Evolutionary conservation across 2,329 filamentous ascomycete species (phyloP), one percentile per base, ranked within the genome.

Genomic region (Penicillium sp.): DNA sequence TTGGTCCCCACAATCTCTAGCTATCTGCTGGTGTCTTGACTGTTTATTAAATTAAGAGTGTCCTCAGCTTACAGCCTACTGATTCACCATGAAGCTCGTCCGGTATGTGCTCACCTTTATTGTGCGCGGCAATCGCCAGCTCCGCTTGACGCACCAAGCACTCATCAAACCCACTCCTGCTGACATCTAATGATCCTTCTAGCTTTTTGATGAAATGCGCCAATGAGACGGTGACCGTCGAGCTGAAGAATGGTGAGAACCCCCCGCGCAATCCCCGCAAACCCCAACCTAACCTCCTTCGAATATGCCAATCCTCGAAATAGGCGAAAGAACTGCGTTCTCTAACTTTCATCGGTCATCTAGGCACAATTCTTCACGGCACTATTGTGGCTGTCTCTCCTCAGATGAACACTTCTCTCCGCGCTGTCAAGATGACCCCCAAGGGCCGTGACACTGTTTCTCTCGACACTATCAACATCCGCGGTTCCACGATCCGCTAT

Each of bases 131-230:
- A 27, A 47, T 34, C 29, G 19, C 38, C 33, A 48, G 54, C 51
- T 60, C 57, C 56, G 52, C 61, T 51, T 40, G 48, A 57, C 64
- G 49, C 53, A 36, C 38, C 53, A 25, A 40, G 33, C 41, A 50
- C 40, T 29, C 52, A 23, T 47, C 29, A 50, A 63, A 60, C 44
- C 50, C 47, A 59, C 56, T 46, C 53, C 43, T 57, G 57, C 61
- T 59, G 39, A 55, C 50, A 49, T 58, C 55, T 64, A 38, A 67
- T 59, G 36, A 47, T 50, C 36, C 43, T 58, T 65, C 61, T 76
- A 97, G 94, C 76, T 99, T 99, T 78, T 83, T 99, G 69, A 97
- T 97, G 93, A 99, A 99, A 83, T 97, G 93, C 78, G 87, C 90
- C 78, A 97, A 97, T 78, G 94, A 99, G 82, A 96, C 94, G 70